Evolutionary conservation across 2,329 filamentous ascomycete genomes (phyloP).

Genomic region (Aspergillus brasiliensis): DNA sequence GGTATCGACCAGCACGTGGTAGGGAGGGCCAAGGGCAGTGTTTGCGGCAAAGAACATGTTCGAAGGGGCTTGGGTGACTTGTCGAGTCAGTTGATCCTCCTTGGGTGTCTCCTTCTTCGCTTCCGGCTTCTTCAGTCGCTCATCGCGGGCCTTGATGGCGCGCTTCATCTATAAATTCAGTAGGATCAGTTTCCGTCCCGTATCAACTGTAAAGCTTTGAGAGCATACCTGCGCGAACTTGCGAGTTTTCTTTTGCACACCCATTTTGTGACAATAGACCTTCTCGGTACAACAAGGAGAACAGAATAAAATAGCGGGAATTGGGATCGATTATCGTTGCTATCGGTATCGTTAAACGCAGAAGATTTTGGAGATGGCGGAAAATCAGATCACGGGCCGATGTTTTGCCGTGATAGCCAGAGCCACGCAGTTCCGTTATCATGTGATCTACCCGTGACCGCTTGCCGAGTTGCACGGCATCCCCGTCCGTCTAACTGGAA

Average conservation of each 20-base stretch:
- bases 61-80: slow-evolving; percentile 61
- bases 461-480: background rate
- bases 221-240: slow-evolving; percentile 83
- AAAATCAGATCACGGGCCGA: slow-evolving; percentile 9
- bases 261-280: slow-evolving; percentile 60
- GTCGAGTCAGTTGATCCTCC: slow-evolving; percentile 19
- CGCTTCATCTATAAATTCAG: slow-evolving; percentile 24
- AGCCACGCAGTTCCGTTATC: background rate
- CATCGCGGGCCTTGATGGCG: slow-evolving; percentile 22
- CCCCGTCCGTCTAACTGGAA: background rate
- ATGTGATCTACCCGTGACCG: slow-evolving; percentile 1
- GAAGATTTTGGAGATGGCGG: slow-evolving; percentile 10
- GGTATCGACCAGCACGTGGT: slow-evolving; percentile 79
- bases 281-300: background rate
- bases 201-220: slow-evolving; percentile 56
- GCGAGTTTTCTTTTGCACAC: slow-evolving; percentile 83
- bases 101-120: slow-evolving; percentile 20
- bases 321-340: background rate
- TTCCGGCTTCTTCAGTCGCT: slow-evolving; percentile 22
- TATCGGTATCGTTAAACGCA: background rate
- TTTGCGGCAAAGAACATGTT: slow-evolving; percentile 90
- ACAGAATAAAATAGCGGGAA: too few species aligned
- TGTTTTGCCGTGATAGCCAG: slow-evolving; percentile 4
- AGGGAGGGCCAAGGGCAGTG: slow-evolving; percentile 79
- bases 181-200: slow-evolving; percentile 25